Conservation (phyloP, 208 protist genomes). For the Herpetomonas muscarum region DNA sequence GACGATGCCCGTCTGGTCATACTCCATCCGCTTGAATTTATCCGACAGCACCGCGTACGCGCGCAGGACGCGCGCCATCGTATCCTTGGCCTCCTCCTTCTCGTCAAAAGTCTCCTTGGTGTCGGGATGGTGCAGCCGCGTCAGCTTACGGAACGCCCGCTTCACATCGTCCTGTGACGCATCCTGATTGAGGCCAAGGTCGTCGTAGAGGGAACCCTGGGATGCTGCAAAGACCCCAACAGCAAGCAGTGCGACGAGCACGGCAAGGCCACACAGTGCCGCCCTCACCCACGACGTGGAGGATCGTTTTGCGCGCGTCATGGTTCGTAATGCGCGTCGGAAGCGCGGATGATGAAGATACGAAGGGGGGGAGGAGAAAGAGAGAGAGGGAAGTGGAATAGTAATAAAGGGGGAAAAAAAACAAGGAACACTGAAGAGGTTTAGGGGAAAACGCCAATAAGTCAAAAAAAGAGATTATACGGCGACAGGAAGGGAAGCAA, state of each 20-base stretch:
- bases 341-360: no score
- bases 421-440: constrained; percentile 1
- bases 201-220: constrained; percentile 52
- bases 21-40: constrained; percentile 53
- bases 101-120: constrained; percentile 77
- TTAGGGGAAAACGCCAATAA: constrained; percentile 11
- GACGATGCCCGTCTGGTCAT: constrained; percentile 69
- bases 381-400: constrained; percentile 2
- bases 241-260: constrained; percentile 12
- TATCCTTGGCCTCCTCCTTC: constrained; percentile 78
- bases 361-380: constrained; percentile 1
- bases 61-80: constrained; percentile 76
- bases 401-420: not conserved
- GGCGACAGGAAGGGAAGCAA: no score
- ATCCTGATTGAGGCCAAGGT: constrained; percentile 44
- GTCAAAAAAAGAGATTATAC: constrained; percentile 9
- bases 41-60: constrained; percentile 81
- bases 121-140: constrained; percentile 84
- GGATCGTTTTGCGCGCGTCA: not conserved
- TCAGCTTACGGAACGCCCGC: constrained; percentile 68
- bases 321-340: no score
- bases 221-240: constrained; percentile 5
- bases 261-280: constrained; percentile 15
- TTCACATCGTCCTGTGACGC: constrained; percentile 70
- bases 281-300: constrained; percentile 2